phyloP scores from a whole-genome alignment of 2,329 filamentous ascomycete genomes.

The Verticillium tricorpus region DNA sequence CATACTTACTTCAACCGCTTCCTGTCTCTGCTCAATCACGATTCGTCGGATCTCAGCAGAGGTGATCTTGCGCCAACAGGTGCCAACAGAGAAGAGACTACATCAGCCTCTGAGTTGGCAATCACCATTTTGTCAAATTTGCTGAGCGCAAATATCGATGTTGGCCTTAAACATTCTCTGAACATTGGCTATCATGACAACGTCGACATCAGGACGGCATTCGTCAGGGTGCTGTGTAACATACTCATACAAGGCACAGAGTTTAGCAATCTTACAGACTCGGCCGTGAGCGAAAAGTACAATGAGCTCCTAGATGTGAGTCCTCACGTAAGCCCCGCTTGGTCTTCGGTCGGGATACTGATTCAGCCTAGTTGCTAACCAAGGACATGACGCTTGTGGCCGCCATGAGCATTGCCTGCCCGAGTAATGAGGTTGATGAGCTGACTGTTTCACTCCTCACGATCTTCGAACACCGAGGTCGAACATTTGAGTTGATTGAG shows the following conservation, averaged over 20 bases:
- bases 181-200: slow-evolving; percentile 69
- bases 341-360: slow-evolving; percentile 6
- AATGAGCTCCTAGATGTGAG: slow-evolving; percentile 57
- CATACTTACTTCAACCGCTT: slow-evolving; percentile 69
- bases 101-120: slow-evolving; percentile 56
- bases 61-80: slow-evolving; percentile 29
- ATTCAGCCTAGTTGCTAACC: slow-evolving; percentile 46
- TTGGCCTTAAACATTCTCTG: slow-evolving; percentile 65
- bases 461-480: slow-evolving; percentile 63
- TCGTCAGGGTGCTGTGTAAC: slow-evolving; percentile 66
- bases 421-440: slow-evolving; percentile 64
- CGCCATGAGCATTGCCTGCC: slow-evolving; percentile 61
- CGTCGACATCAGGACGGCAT: slow-evolving; percentile 63
- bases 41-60: slow-evolving; percentile 39
- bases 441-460: slow-evolving; percentile 63
- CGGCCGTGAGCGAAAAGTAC: slow-evolving; percentile 64
- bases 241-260: slow-evolving; percentile 68
- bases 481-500: slow-evolving; percentile 60
- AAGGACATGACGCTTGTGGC: slow-evolving; percentile 58
- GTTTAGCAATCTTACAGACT: slow-evolving; percentile 64
- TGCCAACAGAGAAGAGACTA: slow-evolving; percentile 43
- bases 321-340: slow-evolving; percentile 3
- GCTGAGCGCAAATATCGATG: slow-evolving; percentile 66
- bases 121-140: slow-evolving; percentile 67
- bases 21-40: slow-evolving; percentile 59